Conservation (phyloP, 2,329 filamentous ascomycete species). For the Metarhizium anisopliae region DNA sequence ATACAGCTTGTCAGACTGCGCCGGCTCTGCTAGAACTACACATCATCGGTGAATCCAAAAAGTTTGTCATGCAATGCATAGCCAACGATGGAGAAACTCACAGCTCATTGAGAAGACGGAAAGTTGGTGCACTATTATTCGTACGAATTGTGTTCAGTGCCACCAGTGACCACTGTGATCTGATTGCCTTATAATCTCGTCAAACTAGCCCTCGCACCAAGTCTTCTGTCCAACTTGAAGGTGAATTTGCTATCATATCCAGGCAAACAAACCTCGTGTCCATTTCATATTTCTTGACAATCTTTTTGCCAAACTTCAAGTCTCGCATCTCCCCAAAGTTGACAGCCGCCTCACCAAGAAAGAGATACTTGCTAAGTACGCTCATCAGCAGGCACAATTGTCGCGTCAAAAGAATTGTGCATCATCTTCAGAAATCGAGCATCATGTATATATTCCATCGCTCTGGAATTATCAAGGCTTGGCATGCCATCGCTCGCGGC, state of each 20-base stretch:
- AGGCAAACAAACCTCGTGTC: neutral
- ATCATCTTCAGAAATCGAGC: neutral
- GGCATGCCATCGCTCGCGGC: neutral
- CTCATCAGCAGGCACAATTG: neutral
- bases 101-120: neutral
- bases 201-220: neutral
- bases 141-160: neutral
- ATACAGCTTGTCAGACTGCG: neutral
- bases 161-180: neutral
- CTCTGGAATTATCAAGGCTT: neutral
- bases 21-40: neutral
- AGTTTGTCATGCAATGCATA: constrained; percentile 1
- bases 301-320: neutral
- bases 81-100: constrained; percentile 1
- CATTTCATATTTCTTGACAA: neutral
- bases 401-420: neutral
- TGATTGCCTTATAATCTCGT: constrained; percentile 1
- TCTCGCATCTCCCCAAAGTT: neutral
- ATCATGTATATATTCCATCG: neutral
- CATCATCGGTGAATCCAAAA: neutral
- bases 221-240: neutral
- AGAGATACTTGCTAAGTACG: neutral
- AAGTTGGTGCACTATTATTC: neutral
- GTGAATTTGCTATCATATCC: neutral
- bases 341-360: too few relatives aligned